These are phyloP conservation scores for Ambrosia artemisiifolia DNA, from an alignment of 129 eudicot genomes.

Conservation along the genomic window DNA sequence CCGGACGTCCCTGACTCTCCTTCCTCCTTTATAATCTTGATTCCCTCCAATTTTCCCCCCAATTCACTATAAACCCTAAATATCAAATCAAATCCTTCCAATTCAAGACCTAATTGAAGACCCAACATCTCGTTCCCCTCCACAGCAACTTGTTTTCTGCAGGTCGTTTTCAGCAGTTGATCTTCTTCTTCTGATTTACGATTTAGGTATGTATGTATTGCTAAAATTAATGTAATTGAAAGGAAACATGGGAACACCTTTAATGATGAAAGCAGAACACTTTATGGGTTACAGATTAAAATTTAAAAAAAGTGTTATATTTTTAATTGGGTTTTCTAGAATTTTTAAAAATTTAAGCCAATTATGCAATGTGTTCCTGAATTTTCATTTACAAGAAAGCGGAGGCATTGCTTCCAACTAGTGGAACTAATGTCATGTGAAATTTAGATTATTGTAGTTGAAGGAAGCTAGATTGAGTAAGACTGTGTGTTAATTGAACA, in stretches of 20 bases:
- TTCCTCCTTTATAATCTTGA: too few relatives aligned
- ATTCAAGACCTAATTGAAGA: too few relatives aligned
- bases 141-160: too few relatives aligned
- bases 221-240: too few relatives aligned
- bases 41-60: too few relatives aligned
- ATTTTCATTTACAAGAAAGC: not conserved
- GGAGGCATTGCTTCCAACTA: not conserved
- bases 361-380: conserved; percentile 12
- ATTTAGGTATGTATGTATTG: too few relatives aligned
- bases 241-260: conserved; percentile 29
- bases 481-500: not conserved
- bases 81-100: too few relatives aligned
- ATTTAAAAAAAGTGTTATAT: not conserved
- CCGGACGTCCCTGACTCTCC: too few relatives aligned
- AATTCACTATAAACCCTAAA: too few relatives aligned
- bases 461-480: not conserved
- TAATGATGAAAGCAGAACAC: conserved; percentile 21
- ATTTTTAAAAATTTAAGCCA: not conserved
- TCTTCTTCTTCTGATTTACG: too few relatives aligned
- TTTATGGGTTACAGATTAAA: conserved; percentile 8
- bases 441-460: not conserved
- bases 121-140: too few relatives aligned
- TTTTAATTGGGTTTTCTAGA: not conserved
- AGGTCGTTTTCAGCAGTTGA: too few relatives aligned
- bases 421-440: not conserved